Evolutionary conservation across 2,329 filamentous ascomycete genomes (phyloP), one percentile per base, ranked within the genome.

Genomic region (Botrytis byssoidea): DNA sequence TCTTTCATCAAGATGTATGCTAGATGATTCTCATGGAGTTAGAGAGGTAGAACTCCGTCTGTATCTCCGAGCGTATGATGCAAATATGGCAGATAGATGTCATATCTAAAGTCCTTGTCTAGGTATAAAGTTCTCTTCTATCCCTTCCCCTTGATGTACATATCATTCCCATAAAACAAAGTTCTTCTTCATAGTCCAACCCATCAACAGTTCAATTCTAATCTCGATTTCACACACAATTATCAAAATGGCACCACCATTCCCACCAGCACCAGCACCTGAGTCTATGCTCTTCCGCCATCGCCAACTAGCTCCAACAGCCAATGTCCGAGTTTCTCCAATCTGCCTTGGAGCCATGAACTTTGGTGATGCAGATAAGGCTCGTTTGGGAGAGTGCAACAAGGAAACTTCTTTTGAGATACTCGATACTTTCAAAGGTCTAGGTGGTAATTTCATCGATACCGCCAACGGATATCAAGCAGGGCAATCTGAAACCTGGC

Each of bases 381-480:
- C 46, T 22, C 35, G 12, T 35, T 83, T 90, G 83, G 88, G 88
- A 20, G 84, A 84, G 70, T 87, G 87, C 82, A 82, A 83, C 79
- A 88, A 92, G 79, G 84, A 88, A 68, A 86, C 86, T 1, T 85
- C 88, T 2, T 90, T 76, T n/a, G 75, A 78, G 29, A 83, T 91
- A 1, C 83, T 91, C 4, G 88, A 91, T 76, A 83, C 83, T 69
- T 91, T 85, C 81, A 83, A 81, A 66, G 82, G 82, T 25, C 82
- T 85, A 0, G 89, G 89, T 7, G 90, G 90, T 10, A 92, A 92
- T 81, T 90, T 92, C 80, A 89, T 92, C 79, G 90, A 92, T 81
- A 91, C 88, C 20, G 75, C 73, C 51, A 88, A 86, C 82, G 84
- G 84, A 76, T 91, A 90, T 81, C 88, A 90, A 76, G 77, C 85